Percentiles rank a stretch among this genome's conserved stretches.
Evolutionary conservation across 2,329 filamentous ascomycete species (phyloP).

Genomic region (Trichoderma arundinaceum): DNA sequence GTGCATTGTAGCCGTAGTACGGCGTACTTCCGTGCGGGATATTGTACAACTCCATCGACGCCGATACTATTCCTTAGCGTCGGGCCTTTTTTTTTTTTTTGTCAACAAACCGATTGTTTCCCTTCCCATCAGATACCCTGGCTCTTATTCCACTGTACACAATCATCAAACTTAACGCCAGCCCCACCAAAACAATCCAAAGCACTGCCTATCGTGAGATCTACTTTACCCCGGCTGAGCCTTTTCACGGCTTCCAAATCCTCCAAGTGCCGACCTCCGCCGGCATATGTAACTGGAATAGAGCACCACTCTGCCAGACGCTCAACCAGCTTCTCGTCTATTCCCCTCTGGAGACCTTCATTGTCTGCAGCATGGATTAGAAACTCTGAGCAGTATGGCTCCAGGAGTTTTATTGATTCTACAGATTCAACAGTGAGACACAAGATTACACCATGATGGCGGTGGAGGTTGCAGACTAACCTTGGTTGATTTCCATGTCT

Average conservation of each 20-base stretch:
- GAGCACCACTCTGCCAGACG: slow-evolving; percentile 82
- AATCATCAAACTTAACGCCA: slow-evolving; percentile 86
- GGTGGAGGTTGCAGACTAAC: slow-evolving; percentile 53
- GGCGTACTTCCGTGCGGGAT: neutral
- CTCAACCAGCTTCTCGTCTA: slow-evolving; percentile 83
- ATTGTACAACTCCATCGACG: slow-evolving; percentile 1
- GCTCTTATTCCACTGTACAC: slow-evolving; percentile 80
- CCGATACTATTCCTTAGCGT: slow-evolving; percentile 6
- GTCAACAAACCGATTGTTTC: slow-evolving; percentile 18
- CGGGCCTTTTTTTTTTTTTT: neutral
- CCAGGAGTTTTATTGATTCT: slow-evolving; percentile 81
- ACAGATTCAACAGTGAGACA: slow-evolving; percentile 16
- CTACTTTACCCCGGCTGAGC: slow-evolving; percentile 80
- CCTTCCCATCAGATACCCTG: slow-evolving; percentile 40
- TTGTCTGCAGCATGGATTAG: slow-evolving; percentile 97
- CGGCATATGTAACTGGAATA: slow-evolving; percentile 95
- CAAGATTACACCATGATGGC: neutral
- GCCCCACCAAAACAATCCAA: slow-evolving; percentile 93
- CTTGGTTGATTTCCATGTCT: slow-evolving; percentile 89
- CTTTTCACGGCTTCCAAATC: slow-evolving; percentile 83
- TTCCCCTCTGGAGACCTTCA: slow-evolving; percentile 88
- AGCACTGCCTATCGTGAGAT: slow-evolving; percentile 95
- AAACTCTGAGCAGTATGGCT: slow-evolving; percentile 95
- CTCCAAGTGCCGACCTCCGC: slow-evolving; percentile 81
- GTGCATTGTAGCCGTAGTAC: neutral